phyloP scores from a whole-genome alignment of 495 filamentous ascomycete genomes.

The Acidiella bohemica region DNA sequence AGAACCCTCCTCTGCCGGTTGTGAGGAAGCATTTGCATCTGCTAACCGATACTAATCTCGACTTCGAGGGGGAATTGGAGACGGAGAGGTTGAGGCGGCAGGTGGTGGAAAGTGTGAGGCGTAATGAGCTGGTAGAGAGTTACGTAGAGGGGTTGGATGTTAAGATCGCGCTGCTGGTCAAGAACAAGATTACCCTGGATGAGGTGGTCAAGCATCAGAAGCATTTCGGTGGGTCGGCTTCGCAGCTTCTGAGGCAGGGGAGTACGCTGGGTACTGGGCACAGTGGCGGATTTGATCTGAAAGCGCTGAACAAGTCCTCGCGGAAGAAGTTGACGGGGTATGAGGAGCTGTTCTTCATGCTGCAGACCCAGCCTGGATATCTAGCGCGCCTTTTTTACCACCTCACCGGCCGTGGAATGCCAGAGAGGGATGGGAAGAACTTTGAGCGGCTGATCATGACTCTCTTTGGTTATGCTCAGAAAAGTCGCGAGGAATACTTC shows the following conservation, averaged over 20 bases:
- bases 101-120: slow-evolving; percentile 90
- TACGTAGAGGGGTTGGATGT: slow-evolving; percentile 97
- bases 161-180: slow-evolving; percentile 95
- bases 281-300: slow-evolving; percentile 78
- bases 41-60: slow-evolving; percentile 94
- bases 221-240: slow-evolving; percentile 63
- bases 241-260: slow-evolving; percentile 14
- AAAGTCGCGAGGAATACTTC: slow-evolving; percentile 92
- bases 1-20: slow-evolving; percentile 90
- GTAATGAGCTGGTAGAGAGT: slow-evolving; percentile 92
- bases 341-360: slow-evolving; percentile 92
- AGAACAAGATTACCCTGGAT: slow-evolving; percentile 98
- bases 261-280: slow-evolving; percentile 29
- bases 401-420: slow-evolving; percentile 67
- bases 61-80: slow-evolving; percentile 97
- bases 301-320: slow-evolving; percentile 92
- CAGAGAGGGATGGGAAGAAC: slow-evolving; percentile 84
- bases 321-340: slow-evolving; percentile 90
- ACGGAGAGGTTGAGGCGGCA: slow-evolving; percentile 85
- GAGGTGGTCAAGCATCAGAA: slow-evolving; percentile 96
- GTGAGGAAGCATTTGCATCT: slow-evolving; percentile 97
- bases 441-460: slow-evolving; percentile 93
- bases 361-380: slow-evolving; percentile 95
- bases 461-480: slow-evolving; percentile 93
- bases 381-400: slow-evolving; percentile 75